These are phyloP conservation scores for Lotus japonicus DNA, from an alignment of 306 rosid genomes.

Conservation along the genomic window DNA sequence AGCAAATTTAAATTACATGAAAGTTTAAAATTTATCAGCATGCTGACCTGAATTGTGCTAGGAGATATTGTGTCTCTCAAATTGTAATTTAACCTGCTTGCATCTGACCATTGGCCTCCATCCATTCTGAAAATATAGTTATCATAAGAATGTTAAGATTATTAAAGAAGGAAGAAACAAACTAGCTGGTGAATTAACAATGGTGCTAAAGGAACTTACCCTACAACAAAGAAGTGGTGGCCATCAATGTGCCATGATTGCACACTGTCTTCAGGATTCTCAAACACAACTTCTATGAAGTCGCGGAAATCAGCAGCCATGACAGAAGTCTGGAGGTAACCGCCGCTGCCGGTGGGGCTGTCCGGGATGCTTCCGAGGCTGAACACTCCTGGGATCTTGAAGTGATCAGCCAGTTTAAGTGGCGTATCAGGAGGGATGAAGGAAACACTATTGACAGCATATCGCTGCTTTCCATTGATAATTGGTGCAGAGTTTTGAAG, in stretches of 20 bases:
- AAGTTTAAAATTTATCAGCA: neutral
- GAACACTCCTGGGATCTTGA: slow-evolving; percentile 72
- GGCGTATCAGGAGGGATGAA: slow-evolving; percentile 79
- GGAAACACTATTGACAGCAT: slow-evolving; percentile 77
- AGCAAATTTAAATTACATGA: neutral
- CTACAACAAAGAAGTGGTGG: slow-evolving; percentile 68
- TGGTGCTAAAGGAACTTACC: slow-evolving; percentile 36
- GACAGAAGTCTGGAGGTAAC: slow-evolving; percentile 74
- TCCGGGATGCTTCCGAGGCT: slow-evolving; percentile 57
- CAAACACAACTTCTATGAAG: slow-evolving; percentile 63
- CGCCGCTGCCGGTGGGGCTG: slow-evolving; percentile 61
- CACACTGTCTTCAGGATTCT: slow-evolving; percentile 63
- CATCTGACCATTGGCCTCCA: slow-evolving; percentile 81
- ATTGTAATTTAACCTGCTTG: slow-evolving; percentile 64
- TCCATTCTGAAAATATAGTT: slow-evolving; percentile 55
- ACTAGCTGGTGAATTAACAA: no score
- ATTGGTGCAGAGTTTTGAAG: slow-evolving; percentile 65
- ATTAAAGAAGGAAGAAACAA: neutral
- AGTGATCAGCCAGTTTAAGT: slow-evolving; percentile 78
- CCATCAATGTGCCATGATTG: slow-evolving; percentile 93
- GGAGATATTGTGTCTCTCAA: slow-evolving; percentile 73
- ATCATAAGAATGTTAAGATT: neutral
- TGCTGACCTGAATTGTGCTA: slow-evolving; percentile 67
- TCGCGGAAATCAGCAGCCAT: slow-evolving; percentile 72
- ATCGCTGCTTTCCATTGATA: slow-evolving; percentile 81